These are phyloP conservation scores for Penicillium sp. DNA, from an alignment of 2,329 filamentous ascomycete species.

Conservation along the genomic window DNA sequence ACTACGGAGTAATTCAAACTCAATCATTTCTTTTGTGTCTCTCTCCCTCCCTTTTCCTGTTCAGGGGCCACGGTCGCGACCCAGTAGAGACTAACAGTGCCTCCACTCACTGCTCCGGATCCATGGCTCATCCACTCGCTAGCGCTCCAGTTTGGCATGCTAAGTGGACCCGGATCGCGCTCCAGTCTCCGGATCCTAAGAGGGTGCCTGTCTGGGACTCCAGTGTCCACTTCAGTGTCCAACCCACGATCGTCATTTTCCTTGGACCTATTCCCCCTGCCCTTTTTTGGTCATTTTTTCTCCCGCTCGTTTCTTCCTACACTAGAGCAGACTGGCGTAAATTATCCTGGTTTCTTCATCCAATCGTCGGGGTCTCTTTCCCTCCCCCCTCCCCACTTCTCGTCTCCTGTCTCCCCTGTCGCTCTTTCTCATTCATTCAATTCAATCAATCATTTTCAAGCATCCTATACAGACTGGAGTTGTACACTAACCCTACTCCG, in stretches of 20 bases:
- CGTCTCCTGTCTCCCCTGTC: slow-evolving; percentile 8
- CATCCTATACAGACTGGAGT: background rate
- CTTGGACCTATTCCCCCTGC: background rate
- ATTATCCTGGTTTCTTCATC: background rate
- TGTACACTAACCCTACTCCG: background rate
- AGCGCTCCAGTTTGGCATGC: slow-evolving; percentile 9
- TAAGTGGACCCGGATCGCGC: slow-evolving; percentile 15
- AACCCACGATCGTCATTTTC: slow-evolving; percentile 17
- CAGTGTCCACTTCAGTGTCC: background rate
- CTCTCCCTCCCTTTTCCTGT: background rate
- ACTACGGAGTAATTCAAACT: background rate
- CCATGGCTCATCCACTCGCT: slow-evolving; percentile 22
- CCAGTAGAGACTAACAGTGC: background rate
- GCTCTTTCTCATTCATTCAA: slow-evolving; percentile 4
- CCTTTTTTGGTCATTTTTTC: background rate
- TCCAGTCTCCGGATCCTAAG: background rate
- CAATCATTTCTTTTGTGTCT: too few relatives aligned
- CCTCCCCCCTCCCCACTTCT: background rate
- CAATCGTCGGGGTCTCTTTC: background rate
- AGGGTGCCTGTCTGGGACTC: background rate
- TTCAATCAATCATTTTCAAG: background rate
- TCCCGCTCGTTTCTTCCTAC: background rate
- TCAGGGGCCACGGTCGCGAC: slow-evolving; percentile 3
- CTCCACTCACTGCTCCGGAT: slow-evolving; percentile 3
- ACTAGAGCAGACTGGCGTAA: background rate